Percentiles rank a stretch among this genome's conserved stretches.
phyloP scores from a whole-genome alignment of 345 rosid species.

The Brassica napus region Da-Ae NC_063446.1:18679501-18680000 shows the following conservation, averaged over 20 bases:
- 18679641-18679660: no score
- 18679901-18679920: not conserved
- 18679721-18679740: not conserved
- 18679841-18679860: constrained; percentile 35
- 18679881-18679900: not conserved
- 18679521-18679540: no score
- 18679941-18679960: constrained; percentile 24
- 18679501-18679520: no score
- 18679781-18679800: constrained; percentile 16
- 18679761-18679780: constrained; percentile 15
- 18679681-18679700: no score
- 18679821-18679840: constrained; percentile 11
- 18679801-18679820: not conserved
- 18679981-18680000: constrained; percentile 59
- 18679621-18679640: no score
- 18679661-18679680: no score
- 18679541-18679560: no score
- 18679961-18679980: constrained; percentile 53
- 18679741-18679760: not conserved
- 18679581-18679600: no score
- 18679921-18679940: constrained; percentile 18
- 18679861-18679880: not conserved
- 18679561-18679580: no score
- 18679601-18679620: no score
- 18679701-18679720: no score